Evolutionary conservation across 257 asterid genomes (phyloP), one percentile per base, ranked within the genome.

Genomic region (Gynochthodes officinalis): DNA sequence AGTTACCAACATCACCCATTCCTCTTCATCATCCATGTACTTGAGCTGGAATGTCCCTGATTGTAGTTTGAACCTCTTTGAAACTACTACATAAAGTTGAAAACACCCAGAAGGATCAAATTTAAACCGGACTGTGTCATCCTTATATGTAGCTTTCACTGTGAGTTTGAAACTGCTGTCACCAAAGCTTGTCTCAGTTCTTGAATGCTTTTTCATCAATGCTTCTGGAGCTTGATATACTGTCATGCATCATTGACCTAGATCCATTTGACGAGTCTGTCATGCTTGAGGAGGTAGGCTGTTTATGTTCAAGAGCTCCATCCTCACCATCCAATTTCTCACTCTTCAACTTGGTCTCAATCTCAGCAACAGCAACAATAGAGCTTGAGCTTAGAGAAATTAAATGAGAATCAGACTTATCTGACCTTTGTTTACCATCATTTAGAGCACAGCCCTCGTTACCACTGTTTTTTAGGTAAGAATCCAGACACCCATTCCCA

Each of bases 1-100:
- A 64, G 74, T 91, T 82, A 86, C 93, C 90, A 94, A 80, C 90
- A 91, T 71, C 82, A 94, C 96, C 98, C 97, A 91, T 87, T 94
- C 98, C 82, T 84, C 86, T 78, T 94, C 97, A 15, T 94, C 97
- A 1, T 94, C 98, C 64, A 89, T 79, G 82, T 94, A 89, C 82
- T 89, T 87, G 82, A 94, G 92, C 42, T 91, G 96, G 80, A 93
- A 89, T 4, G 81, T 83, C 50, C 92, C 98, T 0, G 63, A 68
- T 57, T 76, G 89, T 33, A 93, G 87, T 69, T 81, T 80, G 84
- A 89, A 91, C 81, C 97, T 87, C 81, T 72, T 86, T 4, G 90
- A 93, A 72, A 91, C 84, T 82, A 86, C 96, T 78, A 87, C 94
- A 33, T 86, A 89, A 53, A 93, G 82, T 66, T 81, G 84, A 55